Evolutionary conservation across 139 green algal genomes (phyloP), one percentile per base, ranked within the genome.

Genomic region (Astrephomene gubernaculifera): DNA sequence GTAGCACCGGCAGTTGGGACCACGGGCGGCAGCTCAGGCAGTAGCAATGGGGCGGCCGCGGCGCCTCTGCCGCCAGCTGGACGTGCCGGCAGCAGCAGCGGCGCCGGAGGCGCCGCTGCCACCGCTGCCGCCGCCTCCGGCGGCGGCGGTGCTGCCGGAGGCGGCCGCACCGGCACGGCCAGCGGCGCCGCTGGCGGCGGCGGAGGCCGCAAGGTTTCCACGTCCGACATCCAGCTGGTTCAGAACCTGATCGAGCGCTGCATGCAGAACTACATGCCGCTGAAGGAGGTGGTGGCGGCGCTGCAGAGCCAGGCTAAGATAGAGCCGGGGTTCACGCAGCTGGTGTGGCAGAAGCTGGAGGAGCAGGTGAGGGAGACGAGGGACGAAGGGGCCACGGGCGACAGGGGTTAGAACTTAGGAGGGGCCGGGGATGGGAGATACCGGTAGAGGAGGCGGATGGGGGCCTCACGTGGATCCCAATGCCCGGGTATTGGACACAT

Each of bases 301-400:
- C 87, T 98, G 71, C 88, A 95, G 75, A 81, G 73, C 73, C 72
- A 94, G 73, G 76, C 75, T 43, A 86, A 81, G 54, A 93, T 98
- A 10, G 95, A 97, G 85, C 95, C 96, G 2, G 86, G 82, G 4
- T 99, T 99, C 91, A 98, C 96, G 29, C 81, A 91, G 73, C 91
- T 98, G 69, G 95, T 98, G 31, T 98, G 94, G 96, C 90, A 95
- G 82, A 98, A 98, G 89, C 94, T 99, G 52, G 96, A 99, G 89
- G 95, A 98, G 87, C 94, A 84, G 78, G 78, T 74, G 63, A 1
- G 78, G n/a, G 0, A 45, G 31, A 35, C 41, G 68, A n/a, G 65
- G 63, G n/a, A n/a, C 4, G n/a, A n/a, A n/a, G n/a, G n/a, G n/a
- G n/a, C n/a, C n/a, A n/a, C n/a, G n/a, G n/a, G n/a, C n/a, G n/a